Conservation (phyloP, 176 grass and related monocot genomes). For the Tillandsia fasciculata region DNA sequence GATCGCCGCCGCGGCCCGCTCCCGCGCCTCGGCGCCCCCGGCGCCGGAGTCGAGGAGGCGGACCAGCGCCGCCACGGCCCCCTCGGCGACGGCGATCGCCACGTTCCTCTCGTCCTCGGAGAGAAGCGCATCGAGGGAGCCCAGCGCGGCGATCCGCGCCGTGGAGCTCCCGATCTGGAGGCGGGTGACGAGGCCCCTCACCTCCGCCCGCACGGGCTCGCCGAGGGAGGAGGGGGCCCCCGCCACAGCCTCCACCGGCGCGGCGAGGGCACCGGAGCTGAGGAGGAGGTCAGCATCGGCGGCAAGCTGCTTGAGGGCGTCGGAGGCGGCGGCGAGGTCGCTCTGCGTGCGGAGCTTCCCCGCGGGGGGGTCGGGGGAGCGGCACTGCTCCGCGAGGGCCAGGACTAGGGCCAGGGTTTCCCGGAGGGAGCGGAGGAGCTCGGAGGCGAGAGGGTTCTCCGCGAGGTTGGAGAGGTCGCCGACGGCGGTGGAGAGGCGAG, state of each 20-base stretch:
- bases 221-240: conserved; percentile 6
- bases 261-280: conserved; percentile 27
- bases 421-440: conserved; percentile 15
- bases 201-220: conserved; percentile 10
- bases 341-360: conserved; percentile 60
- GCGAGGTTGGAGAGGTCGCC: conserved; percentile 27
- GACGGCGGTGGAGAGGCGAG: conserved; percentile 37
- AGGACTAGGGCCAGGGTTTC: not conserved
- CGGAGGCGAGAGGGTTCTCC: not conserved
- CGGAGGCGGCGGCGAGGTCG: conserved; percentile 37
- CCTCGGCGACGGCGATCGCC: not conserved
- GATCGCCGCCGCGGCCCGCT: conserved; percentile 3
- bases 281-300: conserved; percentile 32
- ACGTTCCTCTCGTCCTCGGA: conserved; percentile 13
- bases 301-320: conserved; percentile 34
- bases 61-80: conserved; percentile 6
- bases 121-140: conserved; percentile 4
- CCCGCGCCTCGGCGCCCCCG: conserved; percentile 3
- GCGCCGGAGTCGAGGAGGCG: conserved; percentile 16
- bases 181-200: conserved; percentile 14
- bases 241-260: conserved; percentile 28
- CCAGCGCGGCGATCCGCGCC: conserved; percentile 15
- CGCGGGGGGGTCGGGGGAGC: conserved; percentile 17
- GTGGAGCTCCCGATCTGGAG: conserved; percentile 19
- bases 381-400: conserved; percentile 5